Base-by-base conservation (phyloP, 306 rosid species). In the Rubus idaeus region DNA sequence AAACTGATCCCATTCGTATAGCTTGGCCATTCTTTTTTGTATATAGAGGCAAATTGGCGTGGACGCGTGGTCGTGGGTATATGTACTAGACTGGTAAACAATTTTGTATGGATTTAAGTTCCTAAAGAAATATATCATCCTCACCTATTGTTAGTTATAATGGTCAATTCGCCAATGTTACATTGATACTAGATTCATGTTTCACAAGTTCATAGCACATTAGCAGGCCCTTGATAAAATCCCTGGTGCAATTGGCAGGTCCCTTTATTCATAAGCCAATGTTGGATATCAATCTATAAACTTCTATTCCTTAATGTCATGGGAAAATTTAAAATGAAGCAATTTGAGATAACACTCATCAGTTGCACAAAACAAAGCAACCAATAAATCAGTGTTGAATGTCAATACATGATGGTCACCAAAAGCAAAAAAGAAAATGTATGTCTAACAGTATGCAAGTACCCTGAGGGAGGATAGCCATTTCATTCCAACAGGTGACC, bases 11-110 rank as follows among this genome's bases (percentile, higher is more conserved):
- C 67, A 69, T 70, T 78, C 61, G 65, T 73, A 76, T 81, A 84
- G 85, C 78, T 67, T 73, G 66, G 55, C 66, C 81, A 88, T 65
- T 83, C 83, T 82, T 74, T 88, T 78, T 49, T 82, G 94, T 86
- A 88, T 73, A 85, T 82, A 91, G 68, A 73, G 49, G 42, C 45
- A 55, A 35, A 55, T 65, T 70, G 60, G 73, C 71, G 52, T 76
- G 47, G 83, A 53, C 80, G 73, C 71, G 52, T 76, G 47, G 83
- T 58, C 80, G 11, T 37, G 11, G 10, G 20, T 62, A 30, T 73
- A 62, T 86, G 81, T 89, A 77, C 71, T 35, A 73, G 68, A 64
- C 78, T 56, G 73, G 75, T 69, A 58, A 68, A 70, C 82, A 86
- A 70, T 87, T 89, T 91, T 91, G 96, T 69, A 50, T 65, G 42